Percentiles rank a stretch among this genome's conserved stretches.
These are phyloP conservation scores for Magnolia officinalis DNA, from an alignment of 164 flowering plant species.

Conservation along the genomic window DNA sequence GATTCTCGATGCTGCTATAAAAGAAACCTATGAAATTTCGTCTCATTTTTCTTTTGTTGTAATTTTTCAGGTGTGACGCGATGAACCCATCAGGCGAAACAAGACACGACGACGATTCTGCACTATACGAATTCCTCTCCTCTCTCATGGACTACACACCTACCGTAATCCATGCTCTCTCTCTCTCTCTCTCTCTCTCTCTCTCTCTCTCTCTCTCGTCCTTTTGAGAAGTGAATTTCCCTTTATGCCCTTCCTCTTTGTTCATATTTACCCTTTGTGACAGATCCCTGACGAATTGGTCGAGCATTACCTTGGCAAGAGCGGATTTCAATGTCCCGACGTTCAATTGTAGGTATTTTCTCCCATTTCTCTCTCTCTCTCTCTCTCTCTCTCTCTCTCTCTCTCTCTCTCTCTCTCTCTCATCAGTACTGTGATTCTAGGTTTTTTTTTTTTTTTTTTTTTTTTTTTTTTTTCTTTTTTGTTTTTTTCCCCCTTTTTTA, in stretches of 20 bases:
- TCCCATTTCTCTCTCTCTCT: neutral
- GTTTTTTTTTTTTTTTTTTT: neutral
- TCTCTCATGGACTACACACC: constrained; percentile 94
- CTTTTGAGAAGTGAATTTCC: neutral
- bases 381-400: neutral
- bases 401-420: neutral
- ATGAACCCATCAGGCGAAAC: constrained; percentile 43
- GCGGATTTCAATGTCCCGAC: constrained; percentile 94
- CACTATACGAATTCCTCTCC: constrained; percentile 74
- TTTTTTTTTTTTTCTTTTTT: too few species aligned
- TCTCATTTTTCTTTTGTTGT: too few species aligned
- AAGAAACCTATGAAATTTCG: too few species aligned
- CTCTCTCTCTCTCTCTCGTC: neutral
- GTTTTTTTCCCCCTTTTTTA: neutral
- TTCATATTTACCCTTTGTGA: neutral
- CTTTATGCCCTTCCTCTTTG: neutral
- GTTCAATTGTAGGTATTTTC: constrained; percentile 76
- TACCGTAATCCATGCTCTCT: constrained; percentile 40
- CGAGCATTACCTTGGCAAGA: constrained; percentile 83
- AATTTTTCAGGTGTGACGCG: neutral
- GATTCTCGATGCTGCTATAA: too few species aligned
- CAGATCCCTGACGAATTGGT: constrained; percentile 95
- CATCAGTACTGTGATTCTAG: neutral
- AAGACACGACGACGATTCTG: constrained; percentile 74
- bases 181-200: neutral